Evolutionary conservation across 2,329 filamentous ascomycete species (phyloP), one percentile per base, ranked within the genome.

Genomic region (Sarocladiaceae sp.): DNA sequence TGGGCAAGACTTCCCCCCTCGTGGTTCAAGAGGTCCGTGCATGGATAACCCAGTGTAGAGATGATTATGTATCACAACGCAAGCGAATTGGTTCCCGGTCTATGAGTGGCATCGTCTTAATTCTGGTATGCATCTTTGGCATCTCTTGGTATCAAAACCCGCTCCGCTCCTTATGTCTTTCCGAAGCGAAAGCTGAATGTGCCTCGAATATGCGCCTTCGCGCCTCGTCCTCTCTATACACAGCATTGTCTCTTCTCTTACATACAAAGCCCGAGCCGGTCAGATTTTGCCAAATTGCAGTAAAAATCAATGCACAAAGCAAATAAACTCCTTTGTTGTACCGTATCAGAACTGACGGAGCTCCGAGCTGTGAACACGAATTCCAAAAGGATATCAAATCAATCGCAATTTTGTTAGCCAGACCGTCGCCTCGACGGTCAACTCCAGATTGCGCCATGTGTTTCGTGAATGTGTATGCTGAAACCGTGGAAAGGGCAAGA

Each of bases 141-240:
- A 41, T 29, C 21, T 21, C 18, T 42, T 44, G 42, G 42, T 44
- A 44, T 44, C 42, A 35, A 44, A 44, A 34, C 33, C 37, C 39
- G 10, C 37, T 41, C 23, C 19, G n/a, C 6, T 4, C 37, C 23
- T 19, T 29, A 12, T 24, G n/a, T n/a, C n/a, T n/a, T n/a, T n/a
- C n/a, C n/a, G n/a, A n/a, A n/a, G n/a, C n/a, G n/a, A n/a, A n/a
- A n/a, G n/a, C n/a, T n/a, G n/a, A n/a, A n/a, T n/a, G n/a, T n/a
- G n/a, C n/a, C n/a, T n/a, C n/a, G n/a, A n/a, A n/a, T n/a, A n/a
- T n/a, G n/a, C n/a, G n/a, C n/a, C n/a, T n/a, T n/a, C n/a, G n/a
- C n/a, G n/a, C n/a, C n/a, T n/a, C 20, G 42, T 44, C 18, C 12
- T 44, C 24, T 27, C 29, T 34, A 9, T 44, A 33, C 33, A 27